Evolutionary conservation across 495 filamentous ascomycete species (phyloP).

Genomic region (Aspergillus haitiensis): DNA sequence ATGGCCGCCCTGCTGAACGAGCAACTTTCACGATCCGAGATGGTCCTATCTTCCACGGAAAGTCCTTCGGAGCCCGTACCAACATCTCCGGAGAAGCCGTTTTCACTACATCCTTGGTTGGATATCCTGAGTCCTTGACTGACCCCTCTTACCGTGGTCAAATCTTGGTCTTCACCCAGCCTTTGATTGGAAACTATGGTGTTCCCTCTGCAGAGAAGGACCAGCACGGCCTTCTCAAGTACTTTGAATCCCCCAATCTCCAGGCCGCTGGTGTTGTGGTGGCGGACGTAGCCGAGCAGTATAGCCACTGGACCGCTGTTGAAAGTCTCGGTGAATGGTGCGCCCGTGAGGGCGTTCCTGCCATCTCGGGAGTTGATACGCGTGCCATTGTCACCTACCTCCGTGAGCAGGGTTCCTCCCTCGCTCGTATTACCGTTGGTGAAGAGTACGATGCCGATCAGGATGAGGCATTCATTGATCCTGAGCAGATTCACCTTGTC

Average conservation of each 20-base stretch:
- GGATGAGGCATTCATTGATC: conserved; percentile 93
- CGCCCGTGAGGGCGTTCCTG: conserved; percentile 90
- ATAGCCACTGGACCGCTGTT: conserved; percentile 98
- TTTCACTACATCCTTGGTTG: conserved; percentile 90
- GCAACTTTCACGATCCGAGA: conserved; percentile 96
- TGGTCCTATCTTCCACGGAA: conserved; percentile 90
- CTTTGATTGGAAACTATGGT: conserved; percentile 98
- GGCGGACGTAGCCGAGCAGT: conserved; percentile 86
- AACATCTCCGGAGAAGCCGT: conserved; percentile 94
- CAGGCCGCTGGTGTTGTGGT: conserved; percentile 96
- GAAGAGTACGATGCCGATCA: conserved; percentile 99
- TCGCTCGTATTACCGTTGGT: conserved; percentile 91
- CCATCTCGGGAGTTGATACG: conserved; percentile 95
- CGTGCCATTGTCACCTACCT: conserved; percentile 93
- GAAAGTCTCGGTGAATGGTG: conserved; percentile 94
- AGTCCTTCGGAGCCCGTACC: conserved; percentile 85
- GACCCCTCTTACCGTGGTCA: conserved; percentile 99
- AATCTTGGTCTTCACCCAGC: conserved; percentile 97
- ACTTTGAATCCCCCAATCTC: conserved; percentile 95
- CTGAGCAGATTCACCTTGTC: conserved; percentile 93
- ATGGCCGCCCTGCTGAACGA: conserved; percentile 65
- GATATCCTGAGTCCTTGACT: conserved; percentile 97
- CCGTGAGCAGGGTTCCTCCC: conserved; percentile 91
- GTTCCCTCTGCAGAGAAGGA: conserved; percentile 79
- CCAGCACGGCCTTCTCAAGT: conserved; percentile 75